Conservation (phyloP, 148 eudicot genomes). For the Vaccinium vitisidaea region DNA sequence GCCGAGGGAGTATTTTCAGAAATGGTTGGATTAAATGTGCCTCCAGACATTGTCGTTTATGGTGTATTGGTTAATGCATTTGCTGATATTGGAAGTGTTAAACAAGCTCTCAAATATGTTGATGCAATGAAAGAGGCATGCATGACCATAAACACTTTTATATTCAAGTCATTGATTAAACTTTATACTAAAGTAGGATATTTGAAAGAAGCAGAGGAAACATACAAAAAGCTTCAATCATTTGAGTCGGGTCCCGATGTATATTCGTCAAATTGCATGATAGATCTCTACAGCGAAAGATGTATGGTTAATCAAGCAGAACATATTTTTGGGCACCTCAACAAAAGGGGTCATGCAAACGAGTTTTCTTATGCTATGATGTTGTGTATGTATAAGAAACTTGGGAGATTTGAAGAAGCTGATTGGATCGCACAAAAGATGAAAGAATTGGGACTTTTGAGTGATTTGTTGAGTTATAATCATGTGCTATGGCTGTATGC, state of each 20-base stretch:
- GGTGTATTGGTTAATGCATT: conserved; percentile 76
- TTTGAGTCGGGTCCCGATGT: conserved; percentile 49
- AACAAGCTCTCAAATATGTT: conserved; percentile 49
- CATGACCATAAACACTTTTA: conserved; percentile 55
- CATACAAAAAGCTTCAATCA: conserved; percentile 49
- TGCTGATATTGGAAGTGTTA: conserved; percentile 70
- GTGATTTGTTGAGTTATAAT: conserved; percentile 75
- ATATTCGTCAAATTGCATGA: conserved; percentile 82
- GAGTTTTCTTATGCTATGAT: conserved; percentile 95
- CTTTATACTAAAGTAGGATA: conserved; percentile 82
- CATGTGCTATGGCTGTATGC: conserved; percentile 66
- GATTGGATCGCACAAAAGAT: conserved; percentile 55
- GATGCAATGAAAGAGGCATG: conserved; percentile 49
- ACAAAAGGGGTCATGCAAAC: conserved; percentile 57
- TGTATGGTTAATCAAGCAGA: conserved; percentile 75
- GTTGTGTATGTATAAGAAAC: conserved; percentile 84
- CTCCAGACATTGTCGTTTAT: conserved; percentile 76
- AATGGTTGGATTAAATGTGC: conserved; percentile 56
- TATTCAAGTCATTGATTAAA: conserved; percentile 72
- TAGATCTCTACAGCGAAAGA: conserved; percentile 69
- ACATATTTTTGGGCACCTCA: conserved; percentile 52
- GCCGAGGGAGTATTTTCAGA: conserved; percentile 58
- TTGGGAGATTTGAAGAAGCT: conserved; percentile 67
- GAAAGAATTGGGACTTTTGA: conserved; percentile 66
- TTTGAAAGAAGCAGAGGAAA: conserved; percentile 72